A percentile compares a stretch with the other conserved stretches of the same genome.
Conservation (phyloP, 2,329 filamentous ascomycete genomes). For the Leptographium wingfieldii region DNA sequence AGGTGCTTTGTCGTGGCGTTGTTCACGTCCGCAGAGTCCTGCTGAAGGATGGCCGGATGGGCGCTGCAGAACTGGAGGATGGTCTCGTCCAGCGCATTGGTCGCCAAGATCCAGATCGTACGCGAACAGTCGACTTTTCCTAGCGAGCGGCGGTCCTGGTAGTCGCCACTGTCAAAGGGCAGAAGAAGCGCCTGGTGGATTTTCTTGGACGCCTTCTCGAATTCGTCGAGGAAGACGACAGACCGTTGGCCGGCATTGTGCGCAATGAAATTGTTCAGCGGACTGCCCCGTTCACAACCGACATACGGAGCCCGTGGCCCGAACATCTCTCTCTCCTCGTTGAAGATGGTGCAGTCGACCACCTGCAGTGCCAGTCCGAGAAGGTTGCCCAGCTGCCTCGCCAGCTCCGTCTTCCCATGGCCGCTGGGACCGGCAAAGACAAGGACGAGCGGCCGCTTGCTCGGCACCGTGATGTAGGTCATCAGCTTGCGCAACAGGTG, state of each 20-base stretch:
- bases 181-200: constrained; percentile 7
- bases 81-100: constrained; percentile 6
- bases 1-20: not conserved
- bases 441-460: constrained; percentile 4
- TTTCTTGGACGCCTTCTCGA: constrained; percentile 5
- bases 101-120: constrained; percentile 9
- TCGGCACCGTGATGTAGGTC: constrained; percentile 3
- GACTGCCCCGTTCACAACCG: constrained; percentile 5
- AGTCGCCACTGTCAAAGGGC: constrained; percentile 7
- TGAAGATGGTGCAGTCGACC: constrained; percentile 8
- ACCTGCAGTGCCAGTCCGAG: constrained; percentile 3
- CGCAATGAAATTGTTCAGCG: constrained; percentile 7
- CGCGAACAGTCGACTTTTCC: constrained; percentile 3
- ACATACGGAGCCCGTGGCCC: constrained; percentile 5
- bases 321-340: constrained; percentile 6
- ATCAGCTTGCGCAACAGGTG: constrained; percentile 6
- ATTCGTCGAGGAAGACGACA: constrained; percentile 9
- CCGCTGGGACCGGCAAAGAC: constrained; percentile 9
- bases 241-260: not conserved
- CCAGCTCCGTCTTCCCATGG: constrained; percentile 9
- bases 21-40: not conserved
- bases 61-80: constrained; percentile 6
- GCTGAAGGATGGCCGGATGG: constrained; percentile 1
- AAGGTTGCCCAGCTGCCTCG: constrained; percentile 4
- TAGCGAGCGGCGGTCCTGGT: constrained; percentile 6